phyloP scores from a whole-genome alignment of 2,329 filamentous ascomycete genomes.

The Penicillium capsulatum region DNA sequence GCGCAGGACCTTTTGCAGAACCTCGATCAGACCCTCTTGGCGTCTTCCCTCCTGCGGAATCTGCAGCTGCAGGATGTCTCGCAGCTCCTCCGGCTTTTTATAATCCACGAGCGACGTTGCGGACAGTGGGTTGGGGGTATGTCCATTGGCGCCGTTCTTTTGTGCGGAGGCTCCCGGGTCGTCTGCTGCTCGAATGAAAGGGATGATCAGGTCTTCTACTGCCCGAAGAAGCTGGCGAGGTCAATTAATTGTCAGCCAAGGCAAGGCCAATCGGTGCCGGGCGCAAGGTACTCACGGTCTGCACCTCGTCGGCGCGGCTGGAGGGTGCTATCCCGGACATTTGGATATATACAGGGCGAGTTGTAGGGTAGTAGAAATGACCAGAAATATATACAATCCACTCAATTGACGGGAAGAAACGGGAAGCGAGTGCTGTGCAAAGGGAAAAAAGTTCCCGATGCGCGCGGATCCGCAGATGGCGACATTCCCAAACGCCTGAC shows the following conservation, averaged over 20 bases:
- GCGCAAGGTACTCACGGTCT: constrained; percentile 33
- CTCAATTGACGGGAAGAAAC: background rate
- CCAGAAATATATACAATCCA: too few species aligned
- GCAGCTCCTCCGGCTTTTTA: constrained; percentile 55
- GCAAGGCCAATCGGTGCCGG: background rate
- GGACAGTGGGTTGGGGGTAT: constrained; percentile 49
- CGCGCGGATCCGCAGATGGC: constrained; percentile 19
- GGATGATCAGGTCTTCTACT: constrained; percentile 43
- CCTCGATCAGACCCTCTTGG: constrained; percentile 69
- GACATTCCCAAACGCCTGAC: constrained; percentile 21
- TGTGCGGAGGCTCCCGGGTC: constrained; percentile 15
- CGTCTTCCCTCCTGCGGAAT: constrained; percentile 57
- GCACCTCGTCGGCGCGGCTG: constrained; percentile 40
- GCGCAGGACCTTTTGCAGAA: constrained; percentile 65
- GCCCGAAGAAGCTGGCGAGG: constrained; percentile 37
- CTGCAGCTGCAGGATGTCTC: constrained; percentile 50
- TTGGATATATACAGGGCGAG: constrained; percentile 8
- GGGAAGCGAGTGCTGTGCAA: background rate
- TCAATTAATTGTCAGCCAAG: background rate
- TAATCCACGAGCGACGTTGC: constrained; percentile 62
- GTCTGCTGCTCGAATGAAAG: constrained; percentile 45
- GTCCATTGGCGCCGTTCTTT: constrained; percentile 39
- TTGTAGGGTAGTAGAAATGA: background rate
- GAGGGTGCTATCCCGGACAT: constrained; percentile 24
- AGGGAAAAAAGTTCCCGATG: constrained; percentile 11